Evolutionary conservation across 257 asterid species (phyloP).

Genomic region (Hygrophila difformis): DNA sequence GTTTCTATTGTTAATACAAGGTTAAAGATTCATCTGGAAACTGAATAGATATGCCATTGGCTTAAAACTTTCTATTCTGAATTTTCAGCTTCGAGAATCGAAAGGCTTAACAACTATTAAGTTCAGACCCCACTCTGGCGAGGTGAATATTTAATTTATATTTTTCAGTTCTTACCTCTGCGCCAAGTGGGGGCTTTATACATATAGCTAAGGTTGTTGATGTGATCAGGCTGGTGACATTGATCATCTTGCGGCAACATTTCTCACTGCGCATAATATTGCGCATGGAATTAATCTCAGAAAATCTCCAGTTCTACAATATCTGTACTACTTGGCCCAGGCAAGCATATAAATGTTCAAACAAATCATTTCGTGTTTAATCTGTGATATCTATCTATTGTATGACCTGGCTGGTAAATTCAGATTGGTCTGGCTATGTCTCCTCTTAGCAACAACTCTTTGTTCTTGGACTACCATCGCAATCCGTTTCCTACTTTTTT

Average conservation of each 20-base stretch:
- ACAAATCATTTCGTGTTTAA: conserved; percentile 6
- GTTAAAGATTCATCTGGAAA: conserved; percentile 5
- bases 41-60: not conserved
- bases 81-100: conserved; percentile 88
- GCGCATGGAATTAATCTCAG: conserved; percentile 94
- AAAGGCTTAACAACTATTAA: conserved; percentile 93
- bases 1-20: not conserved
- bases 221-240: conserved; percentile 83
- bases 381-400: conserved; percentile 14
- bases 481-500: conserved; percentile 90
- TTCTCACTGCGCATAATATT: conserved; percentile 78
- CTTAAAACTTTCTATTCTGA: conserved; percentile 4
- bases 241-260: conserved; percentile 96
- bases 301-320: conserved; percentile 92
- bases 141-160: conserved; percentile 37
- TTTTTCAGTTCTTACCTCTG: not conserved
- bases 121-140: conserved; percentile 98
- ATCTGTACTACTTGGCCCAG: conserved; percentile 89
- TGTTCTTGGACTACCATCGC: conserved; percentile 94
- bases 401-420: conserved; percentile 16
- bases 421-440: conserved; percentile 99
- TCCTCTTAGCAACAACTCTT: conserved; percentile 94
- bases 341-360: conserved; percentile 29
- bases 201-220: conserved; percentile 10
- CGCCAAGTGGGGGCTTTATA: conserved; percentile 2